phyloP scores from a whole-genome alignment of 192 early-diverging fungal species.

The Spizellomyces punctatus region DNA sequence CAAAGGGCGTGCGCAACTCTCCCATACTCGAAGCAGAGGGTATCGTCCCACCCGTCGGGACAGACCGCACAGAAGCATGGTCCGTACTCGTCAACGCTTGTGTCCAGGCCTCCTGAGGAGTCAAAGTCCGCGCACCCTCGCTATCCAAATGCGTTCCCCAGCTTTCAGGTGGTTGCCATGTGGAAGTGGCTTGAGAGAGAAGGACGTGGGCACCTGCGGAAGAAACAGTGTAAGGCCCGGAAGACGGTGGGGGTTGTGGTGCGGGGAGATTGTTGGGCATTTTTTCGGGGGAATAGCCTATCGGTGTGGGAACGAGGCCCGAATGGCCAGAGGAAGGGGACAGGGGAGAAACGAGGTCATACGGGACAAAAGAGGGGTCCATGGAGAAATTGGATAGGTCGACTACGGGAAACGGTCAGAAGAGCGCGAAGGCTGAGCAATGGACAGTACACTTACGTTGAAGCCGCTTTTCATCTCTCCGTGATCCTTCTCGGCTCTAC shows the following conservation, averaged over 20 bases:
- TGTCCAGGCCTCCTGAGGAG: background rate
- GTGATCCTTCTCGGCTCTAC: background rate
- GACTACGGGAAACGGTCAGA: slow-evolving; percentile 2
- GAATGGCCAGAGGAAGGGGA: background rate
- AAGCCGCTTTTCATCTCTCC: slow-evolving; percentile 3
- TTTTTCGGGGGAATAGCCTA: slow-evolving; percentile 12
- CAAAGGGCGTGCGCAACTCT: background rate
- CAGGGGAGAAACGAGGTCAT: slow-evolving; percentile 16
- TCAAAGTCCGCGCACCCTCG: background rate
- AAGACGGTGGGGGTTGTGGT: slow-evolving; percentile 8
- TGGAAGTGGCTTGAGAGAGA: slow-evolving; percentile 20
- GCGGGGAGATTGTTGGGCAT: slow-evolving; percentile 2
- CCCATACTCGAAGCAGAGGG: background rate
- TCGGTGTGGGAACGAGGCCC: background rate
- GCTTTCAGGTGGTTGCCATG: slow-evolving; percentile 37
- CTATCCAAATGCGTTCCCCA: slow-evolving; percentile 27
- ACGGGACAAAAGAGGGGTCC: slow-evolving; percentile 30
- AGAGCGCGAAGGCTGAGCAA: background rate
- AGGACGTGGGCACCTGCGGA: slow-evolving; percentile 3
- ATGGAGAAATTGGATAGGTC: slow-evolving; percentile 34
- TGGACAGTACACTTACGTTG: background rate
- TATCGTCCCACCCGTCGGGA: background rate
- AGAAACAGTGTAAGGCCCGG: slow-evolving; percentile 5
- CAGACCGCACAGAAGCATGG: background rate
- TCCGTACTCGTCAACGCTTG: background rate